These are phyloP conservation scores for Andrographis paniculata DNA, from an alignment of 305 asterid species.

Conservation along the genomic window DNA sequence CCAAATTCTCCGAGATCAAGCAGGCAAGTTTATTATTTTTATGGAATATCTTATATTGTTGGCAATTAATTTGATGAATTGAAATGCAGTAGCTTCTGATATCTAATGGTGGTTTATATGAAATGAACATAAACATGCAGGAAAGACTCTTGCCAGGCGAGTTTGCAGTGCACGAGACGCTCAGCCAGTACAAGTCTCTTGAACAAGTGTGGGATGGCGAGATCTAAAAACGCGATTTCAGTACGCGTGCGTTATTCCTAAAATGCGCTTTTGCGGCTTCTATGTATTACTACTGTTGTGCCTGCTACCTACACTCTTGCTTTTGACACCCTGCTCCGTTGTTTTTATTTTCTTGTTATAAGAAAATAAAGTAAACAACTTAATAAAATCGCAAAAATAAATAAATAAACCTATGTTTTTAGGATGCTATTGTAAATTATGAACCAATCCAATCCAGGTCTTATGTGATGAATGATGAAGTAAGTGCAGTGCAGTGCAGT, in stretches of 20 bases:
- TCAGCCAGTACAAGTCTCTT: slow-evolving; percentile 47
- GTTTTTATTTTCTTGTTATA: too few species aligned
- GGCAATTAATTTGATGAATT: background rate
- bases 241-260: background rate
- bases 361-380: too few species aligned
- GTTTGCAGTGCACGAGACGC: slow-evolving; percentile 38
- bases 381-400: too few species aligned
- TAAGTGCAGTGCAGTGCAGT: too few species aligned
- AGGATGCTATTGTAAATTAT: too few species aligned
- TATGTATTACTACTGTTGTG: too few species aligned
- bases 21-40: slow-evolving; percentile 43
- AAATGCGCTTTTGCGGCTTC: too few species aligned
- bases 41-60: background rate
- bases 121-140: slow-evolving; percentile 27
- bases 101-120: background rate
- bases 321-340: too few species aligned
- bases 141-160: slow-evolving; percentile 45
- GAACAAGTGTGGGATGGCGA: slow-evolving; percentile 88
- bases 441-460: too few species aligned
- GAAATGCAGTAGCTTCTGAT: slow-evolving; percentile 20
- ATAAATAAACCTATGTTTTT: too few species aligned
- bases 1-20: slow-evolving; percentile 52
- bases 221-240: slow-evolving; percentile 3
- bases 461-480: too few species aligned
- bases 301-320: too few species aligned